These are phyloP conservation scores for Marchantia paleacea DNA, from an alignment of 225 moss, liverwort and hornwort genomes.

Conservation along the genomic window DNA sequence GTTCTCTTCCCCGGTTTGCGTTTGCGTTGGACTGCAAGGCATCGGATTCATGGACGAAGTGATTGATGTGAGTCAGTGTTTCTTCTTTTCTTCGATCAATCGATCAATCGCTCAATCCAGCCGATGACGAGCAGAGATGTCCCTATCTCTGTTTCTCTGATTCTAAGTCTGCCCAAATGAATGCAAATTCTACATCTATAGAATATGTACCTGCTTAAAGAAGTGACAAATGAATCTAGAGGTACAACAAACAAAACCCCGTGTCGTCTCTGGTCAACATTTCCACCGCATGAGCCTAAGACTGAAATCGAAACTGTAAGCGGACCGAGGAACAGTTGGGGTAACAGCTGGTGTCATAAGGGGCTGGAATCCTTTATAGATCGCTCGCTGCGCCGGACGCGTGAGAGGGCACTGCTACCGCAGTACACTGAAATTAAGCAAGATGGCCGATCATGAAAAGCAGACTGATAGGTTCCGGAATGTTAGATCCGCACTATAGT, in stretches of 20 bases:
- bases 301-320: not conserved
- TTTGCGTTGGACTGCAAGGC: not conserved
- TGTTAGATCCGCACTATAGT: not conserved
- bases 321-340: not conserved
- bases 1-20: not conserved
- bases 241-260: not conserved
- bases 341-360: not conserved
- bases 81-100: not conserved
- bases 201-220: not conserved
- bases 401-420: not conserved
- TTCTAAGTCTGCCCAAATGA: not conserved
- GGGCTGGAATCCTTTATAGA: not conserved
- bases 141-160: not conserved
- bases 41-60: not conserved
- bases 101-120: not conserved
- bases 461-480: not conserved
- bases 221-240: not conserved
- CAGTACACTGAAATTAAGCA: not conserved
- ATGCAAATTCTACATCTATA: not conserved
- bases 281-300: not conserved
- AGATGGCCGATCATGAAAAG: not conserved
- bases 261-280: not conserved
- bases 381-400: not conserved
- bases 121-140: not conserved
- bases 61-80: not conserved